These are phyloP conservation scores for Cercophora sp. DNA, from an alignment of 495 filamentous ascomycete genomes.

Conservation along the genomic window DNA sequence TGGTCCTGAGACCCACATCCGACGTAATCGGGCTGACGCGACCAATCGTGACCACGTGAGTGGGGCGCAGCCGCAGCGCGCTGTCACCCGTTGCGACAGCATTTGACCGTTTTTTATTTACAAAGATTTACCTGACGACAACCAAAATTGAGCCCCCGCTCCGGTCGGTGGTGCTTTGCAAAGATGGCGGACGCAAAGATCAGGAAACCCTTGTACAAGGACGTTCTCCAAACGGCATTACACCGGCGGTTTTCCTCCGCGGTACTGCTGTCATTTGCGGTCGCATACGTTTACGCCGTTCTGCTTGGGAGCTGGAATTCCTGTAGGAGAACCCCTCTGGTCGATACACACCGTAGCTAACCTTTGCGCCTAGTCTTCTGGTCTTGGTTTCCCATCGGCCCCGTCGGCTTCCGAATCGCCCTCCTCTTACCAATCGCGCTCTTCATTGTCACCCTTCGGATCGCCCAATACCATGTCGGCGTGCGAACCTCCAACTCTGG, in stretches of 20 bases:
- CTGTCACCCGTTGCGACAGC: constrained; percentile 10
- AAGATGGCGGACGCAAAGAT: constrained; percentile 40
- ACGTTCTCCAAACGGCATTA: constrained; percentile 83
- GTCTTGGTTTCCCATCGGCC: constrained; percentile 80
- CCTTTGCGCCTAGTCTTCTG: constrained; percentile 58
- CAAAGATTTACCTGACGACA: background rate
- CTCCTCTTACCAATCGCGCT: constrained; percentile 73
- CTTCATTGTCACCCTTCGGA: constrained; percentile 67
- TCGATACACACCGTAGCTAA: constrained; percentile 9
- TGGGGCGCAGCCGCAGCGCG: constrained; percentile 3
- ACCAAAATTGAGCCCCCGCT: background rate
- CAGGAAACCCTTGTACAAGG: constrained; percentile 62
- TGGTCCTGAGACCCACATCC: background rate
- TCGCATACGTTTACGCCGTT: constrained; percentile 74
- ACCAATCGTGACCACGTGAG: background rate
- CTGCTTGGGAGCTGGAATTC: constrained; percentile 66
- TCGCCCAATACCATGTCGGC: constrained; percentile 77
- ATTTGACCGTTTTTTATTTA: constrained; percentile 14
- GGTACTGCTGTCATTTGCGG: constrained; percentile 56
- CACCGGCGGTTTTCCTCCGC: constrained; percentile 82
- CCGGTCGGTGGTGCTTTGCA: constrained; percentile 31
- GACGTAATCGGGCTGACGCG: constrained; percentile 8
- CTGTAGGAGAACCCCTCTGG: constrained; percentile 43
- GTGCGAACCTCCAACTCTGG: constrained; percentile 65
- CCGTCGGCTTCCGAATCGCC: constrained; percentile 67